Base-by-base conservation (phyloP, 2,329 filamentous ascomycete species). In the Alternaria postmessia region DNA sequence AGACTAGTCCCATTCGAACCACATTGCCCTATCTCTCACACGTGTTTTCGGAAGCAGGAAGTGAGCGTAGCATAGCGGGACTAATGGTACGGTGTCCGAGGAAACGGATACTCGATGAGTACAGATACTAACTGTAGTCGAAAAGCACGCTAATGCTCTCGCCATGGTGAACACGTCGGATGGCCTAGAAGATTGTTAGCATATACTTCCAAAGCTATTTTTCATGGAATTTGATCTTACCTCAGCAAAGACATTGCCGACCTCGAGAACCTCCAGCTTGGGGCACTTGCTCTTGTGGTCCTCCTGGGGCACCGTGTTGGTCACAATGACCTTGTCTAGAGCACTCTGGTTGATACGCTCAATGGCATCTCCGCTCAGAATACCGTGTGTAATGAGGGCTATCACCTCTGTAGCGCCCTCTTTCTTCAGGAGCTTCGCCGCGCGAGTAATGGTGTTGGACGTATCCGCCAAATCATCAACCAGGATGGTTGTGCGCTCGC, bases 61-160 rank as follows among this genome's bases (percentile, higher is more conserved):
- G 28, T 24, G 18, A 56, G 38, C 32, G 24, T 20, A 28, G 54
- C 42, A 12, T 39, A 16, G 30, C 41, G 34, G 46, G 14, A 22
- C 28, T 30, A 34, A 32, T 38, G 30, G 20, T 34, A 44, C 30
- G 55, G n/a, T 28, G 22, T 16, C 30, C 22, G 12, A 30, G 32
- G 41, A 52, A 48, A 26, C 41, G 12, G 41, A 57, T 41, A 11
- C 7, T 57, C 20, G 22, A 56, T 48, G 51, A 59, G 42, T 51
- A 63, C 63, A 72, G 67, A 49, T 59, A 72, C 70, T 74, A 93
- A 77, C 92, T 90, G 79, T 92, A 91, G 76, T 93, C 90, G 81
- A 99, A 99, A 52, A 99, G 86, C 62, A 95, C 92, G 78, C 93
- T 97, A 81, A 99, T 97, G 74, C 93, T 97, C 83, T 99, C 95